phyloP scores from a whole-genome alignment of 2,329 filamentous ascomycete genomes.

The Venturia asperata region DNA sequence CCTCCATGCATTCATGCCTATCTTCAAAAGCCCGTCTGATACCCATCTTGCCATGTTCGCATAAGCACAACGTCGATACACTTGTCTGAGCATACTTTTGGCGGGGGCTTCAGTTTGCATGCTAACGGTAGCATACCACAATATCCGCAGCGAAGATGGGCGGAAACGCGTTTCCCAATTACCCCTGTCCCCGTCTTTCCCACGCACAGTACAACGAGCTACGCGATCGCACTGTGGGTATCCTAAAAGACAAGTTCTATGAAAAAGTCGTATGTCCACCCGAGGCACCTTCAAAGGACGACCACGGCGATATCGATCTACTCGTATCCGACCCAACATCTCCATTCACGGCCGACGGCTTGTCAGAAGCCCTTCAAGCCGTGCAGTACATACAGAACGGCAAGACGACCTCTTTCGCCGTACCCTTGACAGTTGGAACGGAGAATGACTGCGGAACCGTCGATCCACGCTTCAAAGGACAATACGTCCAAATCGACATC shows the following conservation, averaged over 20 bases:
- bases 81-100: neutral
- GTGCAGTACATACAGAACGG: constrained; percentile 22
- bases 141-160: constrained; percentile 9
- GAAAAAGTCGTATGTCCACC: constrained; percentile 8
- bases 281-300: constrained; percentile 55
- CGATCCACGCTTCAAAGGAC: constrained; percentile 22
- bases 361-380: constrained; percentile 44
- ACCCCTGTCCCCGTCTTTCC: constrained; percentile 12
- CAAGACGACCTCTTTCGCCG: constrained; percentile 41
- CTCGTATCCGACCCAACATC: constrained; percentile 40
- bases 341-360: constrained; percentile 24
- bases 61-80: neutral
- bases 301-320: constrained; percentile 69
- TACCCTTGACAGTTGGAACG: constrained; percentile 44
- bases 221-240: neutral
- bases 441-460: constrained; percentile 18
- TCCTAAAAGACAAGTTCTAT: constrained; percentile 12
- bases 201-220: constrained; percentile 8
- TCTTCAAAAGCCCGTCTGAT: neutral
- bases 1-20: neutral
- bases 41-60: neutral
- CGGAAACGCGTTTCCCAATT: constrained; percentile 19
- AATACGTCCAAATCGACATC: constrained; percentile 63
- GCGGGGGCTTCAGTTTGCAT: neutral
- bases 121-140: neutral